A percentile compares a stretch with the other conserved stretches of the same genome.
phyloP scores from a whole-genome alignment of 345 rosid genomes.

The Eucalyptus leucophloia region DNA sequence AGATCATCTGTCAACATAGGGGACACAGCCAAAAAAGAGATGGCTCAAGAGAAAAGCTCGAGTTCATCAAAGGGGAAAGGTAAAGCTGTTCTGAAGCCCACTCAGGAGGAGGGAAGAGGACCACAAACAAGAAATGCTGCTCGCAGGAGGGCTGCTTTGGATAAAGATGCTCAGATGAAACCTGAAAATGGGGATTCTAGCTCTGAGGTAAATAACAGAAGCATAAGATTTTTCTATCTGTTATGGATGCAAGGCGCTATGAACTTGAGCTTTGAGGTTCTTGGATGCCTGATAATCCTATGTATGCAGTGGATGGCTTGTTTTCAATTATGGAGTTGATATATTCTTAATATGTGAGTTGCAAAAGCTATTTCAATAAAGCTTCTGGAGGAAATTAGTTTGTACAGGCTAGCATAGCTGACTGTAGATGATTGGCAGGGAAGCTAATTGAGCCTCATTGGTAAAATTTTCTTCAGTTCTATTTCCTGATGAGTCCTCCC shows the following conservation, averaged over 20 bases:
- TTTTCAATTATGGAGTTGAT: not conserved
- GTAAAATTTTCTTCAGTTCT: not conserved
- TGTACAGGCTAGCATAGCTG: not conserved
- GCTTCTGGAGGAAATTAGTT: not conserved
- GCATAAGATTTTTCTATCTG: not conserved
- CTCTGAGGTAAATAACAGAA: conserved; percentile 64
- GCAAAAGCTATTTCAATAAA: not conserved
- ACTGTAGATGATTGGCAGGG: not conserved
- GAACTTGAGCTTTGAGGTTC: not conserved
- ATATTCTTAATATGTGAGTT: not conserved
- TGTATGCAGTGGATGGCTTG: not conserved
- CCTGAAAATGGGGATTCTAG: conserved; percentile 63
- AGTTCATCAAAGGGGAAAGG: conserved; percentile 95
- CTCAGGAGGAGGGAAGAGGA: conserved; percentile 67
- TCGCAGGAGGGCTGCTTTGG: conserved; percentile 77
- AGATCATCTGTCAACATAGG: conserved; percentile 77
- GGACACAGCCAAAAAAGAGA: conserved; percentile 53
- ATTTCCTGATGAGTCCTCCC: not conserved
- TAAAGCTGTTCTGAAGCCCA: conserved; percentile 84
- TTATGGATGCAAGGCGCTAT: not conserved
- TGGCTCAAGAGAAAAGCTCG: conserved; percentile 52
- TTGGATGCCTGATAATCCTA: not conserved
- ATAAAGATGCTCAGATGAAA: conserved; percentile 71
- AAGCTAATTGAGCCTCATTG: not conserved
- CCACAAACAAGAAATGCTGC: conserved; percentile 93